Base-by-base conservation (phyloP, 2,329 filamentous ascomycete species). In the Trichophyton equinum region DNA sequence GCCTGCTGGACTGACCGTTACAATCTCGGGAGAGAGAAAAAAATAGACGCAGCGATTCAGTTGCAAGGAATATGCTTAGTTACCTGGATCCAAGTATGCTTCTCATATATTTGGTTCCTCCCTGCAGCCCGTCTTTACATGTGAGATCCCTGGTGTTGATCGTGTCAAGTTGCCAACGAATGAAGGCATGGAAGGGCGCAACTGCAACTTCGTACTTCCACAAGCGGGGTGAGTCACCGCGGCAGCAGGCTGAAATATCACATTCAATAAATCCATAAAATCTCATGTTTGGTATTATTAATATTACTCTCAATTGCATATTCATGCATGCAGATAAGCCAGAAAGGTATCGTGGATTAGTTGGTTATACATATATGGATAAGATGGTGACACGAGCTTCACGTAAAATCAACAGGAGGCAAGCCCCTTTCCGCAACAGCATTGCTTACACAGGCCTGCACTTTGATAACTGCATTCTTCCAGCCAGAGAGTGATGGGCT, bases 371-470 rank as follows among this genome's bases (percentile, higher is more conserved):
- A 51, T 5, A 51, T 20, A 51, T 9, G 20, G 20, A 44, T 1
- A 4, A n/a, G 40, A 44, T 18, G 15, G 40, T 38, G 33, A 30
- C 27, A 30, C 11, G 11, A 25, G n/a, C 4, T 18, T 53, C 49
- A 65, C 22, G 57, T 49, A 59, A 85, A 75, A 61, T 79, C 77
- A 72, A 87, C 74, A 9, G 72, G 72, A 18, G 79, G 81, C 62
- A 87, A 69, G 0, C 85, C 85, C 63, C 85, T 76, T 57, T 80
- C 72, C 66, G 67, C 70, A 25, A 86, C 78, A 5, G 84, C 85
- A 20, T 69, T 69, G 67, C 85, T 82, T 22, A 86, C 79, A 20
- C 76, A 63, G 22, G 62, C 58, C 18, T 59, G 61, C 38, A 67
- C 60, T 33, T 42, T 59, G 47, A 59, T 40, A 30, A 67, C 44